A percentile compares a stretch with the other conserved stretches of the same genome.
These are phyloP conservation scores for Fraxinus platypoda DNA, from an alignment of 305 asterid species.

Conservation along the genomic window DNA sequence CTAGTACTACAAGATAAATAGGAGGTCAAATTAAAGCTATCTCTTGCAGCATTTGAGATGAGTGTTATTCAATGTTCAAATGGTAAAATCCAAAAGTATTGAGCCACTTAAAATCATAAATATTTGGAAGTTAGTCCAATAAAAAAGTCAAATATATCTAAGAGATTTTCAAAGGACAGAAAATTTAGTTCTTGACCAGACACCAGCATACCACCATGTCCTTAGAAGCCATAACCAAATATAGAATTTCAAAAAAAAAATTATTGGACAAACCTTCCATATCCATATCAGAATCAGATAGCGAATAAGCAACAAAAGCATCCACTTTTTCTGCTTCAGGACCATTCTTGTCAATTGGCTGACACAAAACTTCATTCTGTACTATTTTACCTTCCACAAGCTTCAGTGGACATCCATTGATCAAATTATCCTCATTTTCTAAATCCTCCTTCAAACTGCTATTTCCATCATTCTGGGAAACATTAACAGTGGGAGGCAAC, in stretches of 20 bases:
- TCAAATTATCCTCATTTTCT: conserved; percentile 23
- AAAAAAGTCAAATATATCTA: not conserved
- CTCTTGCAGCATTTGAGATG: not conserved
- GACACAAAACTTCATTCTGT: conserved; percentile 30
- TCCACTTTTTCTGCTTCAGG: conserved; percentile 36
- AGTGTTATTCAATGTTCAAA: not conserved
- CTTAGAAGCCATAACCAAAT: not conserved
- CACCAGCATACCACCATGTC: not conserved
- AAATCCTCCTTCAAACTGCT: conserved; percentile 19
- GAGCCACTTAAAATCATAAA: not conserved
- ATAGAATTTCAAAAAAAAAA: not conserved
- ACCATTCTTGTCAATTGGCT: conserved; percentile 41
- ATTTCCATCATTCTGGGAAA: conserved; percentile 25
- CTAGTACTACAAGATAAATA: not conserved
- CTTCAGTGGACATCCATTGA: conserved; percentile 35
- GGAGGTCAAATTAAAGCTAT: not conserved
- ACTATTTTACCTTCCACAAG: conserved; percentile 32
- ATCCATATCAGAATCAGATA: conserved; percentile 82
- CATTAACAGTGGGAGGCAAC: conserved; percentile 41
- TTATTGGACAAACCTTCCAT: conserved; percentile 71
- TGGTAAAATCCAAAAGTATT: not conserved
- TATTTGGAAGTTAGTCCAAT: not conserved
- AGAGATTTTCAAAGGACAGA: not conserved
- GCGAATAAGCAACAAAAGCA: conserved; percentile 41
- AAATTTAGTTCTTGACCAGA: not conserved